A percentile compares a stretch with the other conserved stretches of the same genome.
Evolutionary conservation across 305 asterid species (phyloP).

Genomic region (Fraxinus sp.): DNA sequence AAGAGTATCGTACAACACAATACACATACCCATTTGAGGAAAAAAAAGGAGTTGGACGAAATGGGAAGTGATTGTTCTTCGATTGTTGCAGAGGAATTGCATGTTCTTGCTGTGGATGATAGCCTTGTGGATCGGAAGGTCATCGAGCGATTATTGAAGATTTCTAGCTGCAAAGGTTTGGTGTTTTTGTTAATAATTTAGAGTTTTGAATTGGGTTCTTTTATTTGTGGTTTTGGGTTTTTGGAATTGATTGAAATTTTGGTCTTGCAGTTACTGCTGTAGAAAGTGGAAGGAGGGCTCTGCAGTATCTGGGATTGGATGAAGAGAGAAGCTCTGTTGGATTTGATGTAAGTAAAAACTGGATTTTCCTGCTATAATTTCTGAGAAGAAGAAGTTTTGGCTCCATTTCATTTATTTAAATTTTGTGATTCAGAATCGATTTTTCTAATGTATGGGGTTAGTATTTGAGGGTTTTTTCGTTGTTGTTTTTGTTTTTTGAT

Average conservation of each 20-base stretch:
- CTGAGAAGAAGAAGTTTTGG: not conserved
- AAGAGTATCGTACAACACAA: not conserved
- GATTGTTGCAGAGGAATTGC: slow-evolving; percentile 47
- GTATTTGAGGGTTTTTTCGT: not conserved
- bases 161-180: slow-evolving; percentile 80
- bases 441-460: not conserved
- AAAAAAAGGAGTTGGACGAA: not conserved
- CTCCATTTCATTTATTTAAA: not conserved
- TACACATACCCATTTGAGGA: not conserved
- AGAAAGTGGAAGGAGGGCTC: slow-evolving; percentile 84
- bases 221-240: not conserved
- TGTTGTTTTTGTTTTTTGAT: not conserved
- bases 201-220: not conserved
- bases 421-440: not conserved
- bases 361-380: not conserved
- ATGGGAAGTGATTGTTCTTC: slow-evolving; percentile 40
- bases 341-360: slow-evolving; percentile 50
- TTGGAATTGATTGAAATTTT: not conserved
- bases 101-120: slow-evolving; percentile 92
- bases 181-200: not conserved
- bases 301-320: slow-evolving; percentile 82
- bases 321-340: slow-evolving; percentile 58
- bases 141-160: slow-evolving; percentile 67
- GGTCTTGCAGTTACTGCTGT: slow-evolving; percentile 69
- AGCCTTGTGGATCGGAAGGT: slow-evolving; percentile 80